A percentile compares a stretch with the other conserved stretches of the same genome.
These are phyloP conservation scores for Prillingera fragicola DNA, from an alignment of 1,284 basidiomycete species.

Conservation along the genomic window DNA sequence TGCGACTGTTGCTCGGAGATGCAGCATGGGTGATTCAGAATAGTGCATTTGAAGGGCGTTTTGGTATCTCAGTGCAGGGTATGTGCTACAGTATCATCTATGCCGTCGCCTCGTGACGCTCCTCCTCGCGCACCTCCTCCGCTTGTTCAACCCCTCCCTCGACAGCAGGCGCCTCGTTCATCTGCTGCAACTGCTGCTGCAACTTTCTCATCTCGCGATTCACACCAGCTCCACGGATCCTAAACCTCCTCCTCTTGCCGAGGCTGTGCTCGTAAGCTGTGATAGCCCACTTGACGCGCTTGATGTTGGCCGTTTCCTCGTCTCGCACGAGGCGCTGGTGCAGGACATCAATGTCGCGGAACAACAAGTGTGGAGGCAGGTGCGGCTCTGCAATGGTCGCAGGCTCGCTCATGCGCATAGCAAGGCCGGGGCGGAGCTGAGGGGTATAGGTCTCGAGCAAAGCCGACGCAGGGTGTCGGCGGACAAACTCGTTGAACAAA, in stretches of 20 bases:
- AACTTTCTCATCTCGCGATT: slow-evolving; percentile 4
- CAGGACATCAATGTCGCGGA: slow-evolving; percentile 39
- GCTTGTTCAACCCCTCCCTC: not conserved
- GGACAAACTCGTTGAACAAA: slow-evolving; percentile 29
- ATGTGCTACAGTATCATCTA: not conserved
- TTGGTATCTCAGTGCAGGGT: slow-evolving; percentile 3
- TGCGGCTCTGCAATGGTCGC: slow-evolving; percentile 34
- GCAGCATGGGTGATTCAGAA: too few relatives aligned
- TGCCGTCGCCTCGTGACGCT: not conserved
- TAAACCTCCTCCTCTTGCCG: slow-evolving; percentile 29
- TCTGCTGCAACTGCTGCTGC: not conserved
- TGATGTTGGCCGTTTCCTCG: slow-evolving; percentile 27
- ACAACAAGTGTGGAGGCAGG: slow-evolving; percentile 45
- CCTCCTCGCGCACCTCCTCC: not conserved
- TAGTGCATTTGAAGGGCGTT: too few relatives aligned
- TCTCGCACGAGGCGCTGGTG: slow-evolving; percentile 40
- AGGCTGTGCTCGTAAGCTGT: slow-evolving; percentile 30
- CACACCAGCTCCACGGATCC: slow-evolving; percentile 27
- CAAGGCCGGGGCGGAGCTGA: slow-evolving; percentile 18
- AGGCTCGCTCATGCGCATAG: slow-evolving; percentile 32
- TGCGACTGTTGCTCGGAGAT: not conserved
- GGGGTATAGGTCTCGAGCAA: slow-evolving; percentile 29
- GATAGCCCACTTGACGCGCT: slow-evolving; percentile 31
- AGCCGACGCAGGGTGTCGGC: slow-evolving; percentile 30
- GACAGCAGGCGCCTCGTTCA: not conserved